Evolutionary conservation across 148 eudicot species (phyloP).

Genomic region (Amaranthus hypochondriacus): DNA sequence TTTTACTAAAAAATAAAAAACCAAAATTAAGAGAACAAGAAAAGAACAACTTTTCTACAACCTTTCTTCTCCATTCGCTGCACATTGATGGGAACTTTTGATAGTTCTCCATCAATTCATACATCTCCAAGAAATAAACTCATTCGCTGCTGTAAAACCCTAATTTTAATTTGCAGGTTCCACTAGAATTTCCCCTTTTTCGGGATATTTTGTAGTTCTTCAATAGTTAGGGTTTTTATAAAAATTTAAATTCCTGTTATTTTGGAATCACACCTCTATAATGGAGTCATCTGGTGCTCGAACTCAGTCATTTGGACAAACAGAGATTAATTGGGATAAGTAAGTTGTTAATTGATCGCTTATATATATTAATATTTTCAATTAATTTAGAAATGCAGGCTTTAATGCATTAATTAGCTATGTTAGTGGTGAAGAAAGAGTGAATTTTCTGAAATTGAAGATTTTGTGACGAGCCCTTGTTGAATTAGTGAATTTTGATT

Average conservation of each 20-base stretch:
- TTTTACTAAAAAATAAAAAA: neutral
- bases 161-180: neutral
- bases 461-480: neutral
- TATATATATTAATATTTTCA: neutral
- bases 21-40: neutral
- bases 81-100: neutral
- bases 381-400: neutral
- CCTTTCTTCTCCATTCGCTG: neutral
- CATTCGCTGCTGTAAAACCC: neutral
- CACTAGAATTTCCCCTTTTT: neutral
- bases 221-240: constrained; percentile 9
- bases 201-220: neutral
- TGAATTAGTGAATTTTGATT: neutral
- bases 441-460: neutral
- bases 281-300: constrained; percentile 52
- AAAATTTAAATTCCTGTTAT: neutral
- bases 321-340: constrained; percentile 98
- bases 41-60: neutral
- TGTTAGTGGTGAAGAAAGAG: neutral
- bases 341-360: constrained; percentile 27
- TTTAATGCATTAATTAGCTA: neutral
- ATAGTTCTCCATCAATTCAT: neutral
- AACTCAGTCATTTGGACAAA: constrained; percentile 53
- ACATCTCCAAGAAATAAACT: neutral
- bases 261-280: neutral